Evolutionary conservation across 1,284 basidiomycete genomes (phyloP).

Genomic region (Flammula alnicola): DNA sequence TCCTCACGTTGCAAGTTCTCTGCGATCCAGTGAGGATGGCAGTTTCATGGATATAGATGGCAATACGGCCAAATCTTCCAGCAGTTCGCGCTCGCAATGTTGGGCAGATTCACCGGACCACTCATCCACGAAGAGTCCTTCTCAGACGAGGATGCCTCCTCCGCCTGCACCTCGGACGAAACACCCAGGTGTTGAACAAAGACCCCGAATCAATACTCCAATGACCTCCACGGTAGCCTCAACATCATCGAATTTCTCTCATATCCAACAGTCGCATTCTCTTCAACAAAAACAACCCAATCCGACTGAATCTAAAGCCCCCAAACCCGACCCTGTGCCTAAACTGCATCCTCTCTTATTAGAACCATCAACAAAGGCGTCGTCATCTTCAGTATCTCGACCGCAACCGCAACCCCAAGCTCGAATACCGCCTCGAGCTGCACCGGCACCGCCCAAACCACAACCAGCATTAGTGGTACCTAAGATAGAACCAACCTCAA

Average conservation of each 20-base stretch:
- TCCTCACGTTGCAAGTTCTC: neutral
- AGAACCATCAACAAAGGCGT: constrained; percentile 3
- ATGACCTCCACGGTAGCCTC: neutral
- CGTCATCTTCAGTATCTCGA: too few relatives aligned
- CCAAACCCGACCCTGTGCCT: neutral
- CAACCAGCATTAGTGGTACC: neutral
- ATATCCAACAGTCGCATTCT: neutral
- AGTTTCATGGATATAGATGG: neutral
- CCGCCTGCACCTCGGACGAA: constrained; percentile 8
- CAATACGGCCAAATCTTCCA: neutral
- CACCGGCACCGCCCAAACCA: neutral
- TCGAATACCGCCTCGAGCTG: constrained; percentile 3
- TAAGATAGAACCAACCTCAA: neutral
- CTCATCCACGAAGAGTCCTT: constrained; percentile 14
- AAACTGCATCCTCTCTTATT: constrained; percentile 18
- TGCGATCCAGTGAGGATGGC: neutral
- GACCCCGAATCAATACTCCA: neutral
- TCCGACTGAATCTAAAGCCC: neutral
- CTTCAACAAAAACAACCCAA: neutral
- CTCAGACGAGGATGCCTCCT: constrained; percentile 18
- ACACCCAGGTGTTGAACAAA: neutral
- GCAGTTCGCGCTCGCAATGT: neutral
- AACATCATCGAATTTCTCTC: neutral
- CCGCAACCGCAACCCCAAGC: too few relatives aligned
- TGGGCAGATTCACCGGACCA: neutral